These are phyloP conservation scores for Stipa capillata DNA, from an alignment of 176 grass and related monocot genomes.

Conservation along the genomic window DNA sequence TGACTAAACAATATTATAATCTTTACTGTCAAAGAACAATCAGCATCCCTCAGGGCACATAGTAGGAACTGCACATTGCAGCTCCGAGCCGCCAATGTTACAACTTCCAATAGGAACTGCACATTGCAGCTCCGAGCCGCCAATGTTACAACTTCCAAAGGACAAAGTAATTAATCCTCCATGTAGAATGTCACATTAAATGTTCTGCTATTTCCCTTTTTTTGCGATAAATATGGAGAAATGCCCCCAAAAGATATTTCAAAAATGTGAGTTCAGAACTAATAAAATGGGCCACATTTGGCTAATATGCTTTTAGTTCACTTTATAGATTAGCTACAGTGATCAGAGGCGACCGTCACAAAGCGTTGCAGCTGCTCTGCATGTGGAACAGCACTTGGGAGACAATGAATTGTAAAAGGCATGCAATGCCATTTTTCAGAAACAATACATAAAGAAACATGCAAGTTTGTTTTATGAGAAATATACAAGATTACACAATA, in stretches of 20 bases:
- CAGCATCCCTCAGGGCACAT: not conserved
- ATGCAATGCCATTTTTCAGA: not conserved
- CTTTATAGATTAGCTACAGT: not conserved
- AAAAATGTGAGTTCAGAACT: not conserved
- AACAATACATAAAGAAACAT: not conserved
- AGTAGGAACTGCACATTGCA: not conserved
- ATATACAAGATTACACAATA: not conserved
- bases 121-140: not conserved
- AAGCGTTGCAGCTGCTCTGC: not conserved
- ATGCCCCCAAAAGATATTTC: not conserved
- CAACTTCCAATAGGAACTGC: not conserved
- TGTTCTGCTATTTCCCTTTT: not conserved
- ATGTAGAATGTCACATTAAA: not conserved
- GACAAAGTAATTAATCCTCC: not conserved
- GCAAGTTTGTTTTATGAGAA: not conserved
- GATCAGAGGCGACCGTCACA: not conserved
- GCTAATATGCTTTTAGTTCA: not conserved
- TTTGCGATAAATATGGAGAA: not conserved
- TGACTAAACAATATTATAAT: not conserved
- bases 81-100: not conserved
- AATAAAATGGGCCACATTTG: not conserved
- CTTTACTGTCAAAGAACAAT: not conserved
- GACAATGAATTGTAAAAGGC: not conserved
- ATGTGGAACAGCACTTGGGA: not conserved
- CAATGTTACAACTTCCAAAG: not conserved